Evolutionary conservation across 805 yeast genomes (phyloP).

Genomic region (Sugiyamaella qingdaonensis): DNA sequence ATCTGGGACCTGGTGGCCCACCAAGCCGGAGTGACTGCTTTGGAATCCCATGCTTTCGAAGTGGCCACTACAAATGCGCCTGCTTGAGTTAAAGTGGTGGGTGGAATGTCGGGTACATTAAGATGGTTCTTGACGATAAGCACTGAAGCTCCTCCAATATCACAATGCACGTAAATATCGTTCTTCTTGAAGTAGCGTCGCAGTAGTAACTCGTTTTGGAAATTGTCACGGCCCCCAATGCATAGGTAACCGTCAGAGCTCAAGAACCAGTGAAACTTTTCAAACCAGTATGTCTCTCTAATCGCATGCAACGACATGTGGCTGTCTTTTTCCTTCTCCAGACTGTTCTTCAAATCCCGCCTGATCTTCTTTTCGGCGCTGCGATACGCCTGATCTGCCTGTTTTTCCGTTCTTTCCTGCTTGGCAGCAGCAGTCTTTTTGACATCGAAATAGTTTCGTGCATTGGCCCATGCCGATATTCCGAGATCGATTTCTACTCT

Average conservation of each 20-base stretch:
- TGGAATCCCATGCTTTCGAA: conserved; percentile 79
- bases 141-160: conserved; percentile 65
- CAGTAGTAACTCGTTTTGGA: conserved; percentile 76
- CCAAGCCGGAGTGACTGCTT: conserved; percentile 80
- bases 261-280: conserved; percentile 92
- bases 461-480: conserved; percentile 82
- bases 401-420: conserved; percentile 74
- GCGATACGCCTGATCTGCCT: conserved; percentile 70
- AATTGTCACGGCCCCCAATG: conserved; percentile 76
- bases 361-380: conserved; percentile 76
- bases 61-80: conserved; percentile 79
- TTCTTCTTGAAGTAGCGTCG: conserved; percentile 69
- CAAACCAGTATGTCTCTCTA: conserved; percentile 83
- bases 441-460: conserved; percentile 72
- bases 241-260: conserved; percentile 84
- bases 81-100: conserved; percentile 84
- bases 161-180: conserved; percentile 72
- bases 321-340: conserved; percentile 53
- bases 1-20: conserved; percentile 67
- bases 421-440: conserved; percentile 73
- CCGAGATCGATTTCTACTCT: conserved; percentile 63
- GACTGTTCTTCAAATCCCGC: conserved; percentile 57
- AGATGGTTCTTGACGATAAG: conserved; percentile 80
- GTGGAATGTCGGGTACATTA: conserved; percentile 64
- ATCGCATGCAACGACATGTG: conserved; percentile 47